Evolutionary conservation across 805 yeast genomes (phyloP).

Genomic region (Sugiyamaella marilandica): DNA sequence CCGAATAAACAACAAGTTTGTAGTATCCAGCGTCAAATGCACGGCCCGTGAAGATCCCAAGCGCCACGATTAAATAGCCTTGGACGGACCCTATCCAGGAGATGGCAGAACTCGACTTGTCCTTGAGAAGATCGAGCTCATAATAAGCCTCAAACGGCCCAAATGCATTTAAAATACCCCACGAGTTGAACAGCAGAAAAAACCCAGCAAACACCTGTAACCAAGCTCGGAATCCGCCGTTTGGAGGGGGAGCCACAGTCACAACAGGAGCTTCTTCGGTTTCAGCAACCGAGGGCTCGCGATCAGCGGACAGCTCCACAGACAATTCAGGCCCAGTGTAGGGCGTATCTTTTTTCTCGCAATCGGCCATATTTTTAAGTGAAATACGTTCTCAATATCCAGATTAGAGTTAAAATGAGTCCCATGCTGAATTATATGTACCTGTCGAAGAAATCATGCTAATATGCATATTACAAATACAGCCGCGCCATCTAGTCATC

Average conservation of each 20-base stretch:
- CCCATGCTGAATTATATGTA: too few relatives aligned
- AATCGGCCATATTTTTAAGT: too few relatives aligned
- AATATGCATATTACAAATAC: too few relatives aligned
- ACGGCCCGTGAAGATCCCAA: slow-evolving; percentile 21
- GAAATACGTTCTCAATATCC: too few relatives aligned
- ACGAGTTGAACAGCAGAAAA: slow-evolving; percentile 15
- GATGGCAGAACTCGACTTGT: slow-evolving; percentile 21
- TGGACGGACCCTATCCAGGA: slow-evolving; percentile 27
- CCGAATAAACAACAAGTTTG: slow-evolving; percentile 16
- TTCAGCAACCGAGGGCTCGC: too few relatives aligned
- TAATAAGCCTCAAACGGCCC: slow-evolving; percentile 24
- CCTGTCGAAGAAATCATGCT: too few relatives aligned
- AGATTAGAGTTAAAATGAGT: too few relatives aligned
- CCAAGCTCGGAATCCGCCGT: slow-evolving; percentile 23
- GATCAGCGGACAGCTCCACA: too few relatives aligned
- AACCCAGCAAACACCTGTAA: slow-evolving; percentile 15
- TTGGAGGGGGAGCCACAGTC: slow-evolving; percentile 12
- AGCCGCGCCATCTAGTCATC: too few relatives aligned
- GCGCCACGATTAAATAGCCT: slow-evolving; percentile 17
- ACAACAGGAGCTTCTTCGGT: too few relatives aligned
- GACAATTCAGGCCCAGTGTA: too few relatives aligned
- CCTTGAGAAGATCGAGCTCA: slow-evolving; percentile 19
- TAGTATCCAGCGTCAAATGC: slow-evolving; percentile 20
- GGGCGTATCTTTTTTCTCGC: too few relatives aligned
- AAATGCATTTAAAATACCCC: slow-evolving; percentile 16